Percentiles rank a stretch among this genome's conserved stretches.
These are phyloP conservation scores for Sporothrix sp. DNA, from an alignment of 2,329 filamentous ascomycete genomes.

Conservation along the genomic window DNA sequence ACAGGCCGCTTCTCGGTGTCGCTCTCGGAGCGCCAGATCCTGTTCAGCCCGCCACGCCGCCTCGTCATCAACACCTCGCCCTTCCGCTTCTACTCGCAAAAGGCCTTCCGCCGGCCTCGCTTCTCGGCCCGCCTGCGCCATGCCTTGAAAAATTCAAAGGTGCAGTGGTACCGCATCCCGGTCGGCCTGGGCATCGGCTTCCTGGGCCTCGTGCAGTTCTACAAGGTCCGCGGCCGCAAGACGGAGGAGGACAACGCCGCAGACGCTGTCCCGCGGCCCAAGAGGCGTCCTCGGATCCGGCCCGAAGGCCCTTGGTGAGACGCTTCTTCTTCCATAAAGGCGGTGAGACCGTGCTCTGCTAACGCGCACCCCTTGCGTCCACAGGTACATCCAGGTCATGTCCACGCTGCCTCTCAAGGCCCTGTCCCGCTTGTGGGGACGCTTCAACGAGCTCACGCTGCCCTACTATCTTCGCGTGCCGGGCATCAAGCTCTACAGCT, in stretches of 20 bases:
- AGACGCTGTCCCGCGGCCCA: constrained; percentile 33
- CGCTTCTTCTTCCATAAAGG: not conserved
- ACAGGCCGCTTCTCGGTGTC: constrained; percentile 15
- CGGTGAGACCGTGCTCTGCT: constrained; percentile 12
- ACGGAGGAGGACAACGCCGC: constrained; percentile 40
- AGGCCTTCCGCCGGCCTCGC: constrained; percentile 36
- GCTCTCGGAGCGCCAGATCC: constrained; percentile 17
- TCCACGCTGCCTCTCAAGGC: constrained; percentile 86
- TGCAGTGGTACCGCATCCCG: constrained; percentile 87
- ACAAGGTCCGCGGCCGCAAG: constrained; percentile 55
- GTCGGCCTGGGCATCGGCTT: constrained; percentile 78
- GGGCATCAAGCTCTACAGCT: constrained; percentile 86
- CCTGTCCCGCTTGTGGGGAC: constrained; percentile 79
- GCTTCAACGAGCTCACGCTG: constrained; percentile 80
- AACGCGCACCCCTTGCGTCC: constrained; percentile 7
- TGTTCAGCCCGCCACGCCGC: constrained; percentile 14
- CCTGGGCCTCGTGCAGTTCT: constrained; percentile 73
- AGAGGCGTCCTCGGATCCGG: constrained; percentile 52
- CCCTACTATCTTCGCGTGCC: constrained; percentile 81
- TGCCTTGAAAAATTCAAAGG: constrained; percentile 42
- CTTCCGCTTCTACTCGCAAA: constrained; percentile 30
- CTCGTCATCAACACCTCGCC: constrained; percentile 10
- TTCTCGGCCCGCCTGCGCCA: constrained; percentile 44
- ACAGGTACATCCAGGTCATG: constrained; percentile 81
- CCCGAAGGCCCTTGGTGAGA: constrained; percentile 74